phyloP scores from a whole-genome alignment of 306 rosid genomes.

The Oxytropis ochrocephala region DNA sequence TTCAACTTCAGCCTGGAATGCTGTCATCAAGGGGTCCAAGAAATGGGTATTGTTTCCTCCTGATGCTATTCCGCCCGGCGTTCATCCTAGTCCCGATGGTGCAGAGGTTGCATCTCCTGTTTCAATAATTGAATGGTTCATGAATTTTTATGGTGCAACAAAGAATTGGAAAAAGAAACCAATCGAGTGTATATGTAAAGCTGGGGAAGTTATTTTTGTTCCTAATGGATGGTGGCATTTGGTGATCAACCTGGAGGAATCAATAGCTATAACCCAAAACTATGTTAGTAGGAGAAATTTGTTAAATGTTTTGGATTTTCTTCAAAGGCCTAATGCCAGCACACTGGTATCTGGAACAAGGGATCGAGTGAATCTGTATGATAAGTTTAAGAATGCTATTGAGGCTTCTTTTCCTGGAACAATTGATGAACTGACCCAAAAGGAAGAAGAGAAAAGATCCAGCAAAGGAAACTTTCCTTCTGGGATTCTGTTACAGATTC shows the following conservation, averaged over 20 bases:
- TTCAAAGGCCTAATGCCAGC: slow-evolving; percentile 74
- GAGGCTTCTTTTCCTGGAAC: slow-evolving; percentile 72
- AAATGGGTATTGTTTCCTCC: slow-evolving; percentile 96
- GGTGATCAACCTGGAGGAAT: slow-evolving; percentile 92
- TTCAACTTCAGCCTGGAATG: slow-evolving; percentile 98
- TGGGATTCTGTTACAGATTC: slow-evolving; percentile 81
- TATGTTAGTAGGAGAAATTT: slow-evolving; percentile 73
- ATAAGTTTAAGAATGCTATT: slow-evolving; percentile 66
- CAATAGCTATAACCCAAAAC: slow-evolving; percentile 91
- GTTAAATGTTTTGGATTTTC: slow-evolving; percentile 82
- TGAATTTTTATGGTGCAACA: slow-evolving; percentile 81
- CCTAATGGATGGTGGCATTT: slow-evolving; percentile 99
- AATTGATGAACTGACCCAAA: slow-evolving; percentile 46
- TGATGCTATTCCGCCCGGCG: slow-evolving; percentile 79
- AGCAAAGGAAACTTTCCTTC: slow-evolving; percentile 50
- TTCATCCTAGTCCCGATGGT: slow-evolving; percentile 96
- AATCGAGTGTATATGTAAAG: slow-evolving; percentile 75
- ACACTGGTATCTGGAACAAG: slow-evolving; percentile 78
- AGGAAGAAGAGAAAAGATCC: slow-evolving; percentile 51
- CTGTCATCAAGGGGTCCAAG: slow-evolving; percentile 87
- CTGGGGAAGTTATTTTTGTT: slow-evolving; percentile 92
- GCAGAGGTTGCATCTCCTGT: slow-evolving; percentile 91
- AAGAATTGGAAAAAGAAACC: slow-evolving; percentile 76
- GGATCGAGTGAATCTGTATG: slow-evolving; percentile 79
- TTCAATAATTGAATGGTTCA: slow-evolving; percentile 94